These are phyloP conservation scores for Dryas integrifolia DNA, from an alignment of 331 rosid species.

Conservation along the genomic window DNA sequence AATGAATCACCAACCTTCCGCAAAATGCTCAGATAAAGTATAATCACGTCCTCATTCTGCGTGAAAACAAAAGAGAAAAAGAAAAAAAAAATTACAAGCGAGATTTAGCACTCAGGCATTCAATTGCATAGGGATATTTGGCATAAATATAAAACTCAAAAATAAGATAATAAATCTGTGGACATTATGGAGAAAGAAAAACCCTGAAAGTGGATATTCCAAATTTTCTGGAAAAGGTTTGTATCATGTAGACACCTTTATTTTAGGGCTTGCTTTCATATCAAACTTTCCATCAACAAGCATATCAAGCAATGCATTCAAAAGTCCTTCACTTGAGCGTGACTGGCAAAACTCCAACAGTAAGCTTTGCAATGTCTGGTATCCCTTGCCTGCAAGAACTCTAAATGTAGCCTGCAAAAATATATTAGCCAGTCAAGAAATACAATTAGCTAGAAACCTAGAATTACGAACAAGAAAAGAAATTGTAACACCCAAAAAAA, in stretches of 20 bases:
- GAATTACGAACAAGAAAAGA: slow-evolving; percentile 17
- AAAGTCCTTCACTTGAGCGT: slow-evolving; percentile 69
- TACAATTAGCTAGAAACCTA: too few relatives aligned
- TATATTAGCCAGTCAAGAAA: slow-evolving; percentile 21
- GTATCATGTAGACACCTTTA: slow-evolving; percentile 63
- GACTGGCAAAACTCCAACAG: slow-evolving; percentile 81
- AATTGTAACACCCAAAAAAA: background rate
- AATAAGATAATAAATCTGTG: slow-evolving; percentile 1
- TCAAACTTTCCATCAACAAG: slow-evolving; percentile 93
- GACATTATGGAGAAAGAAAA: slow-evolving; percentile 9
- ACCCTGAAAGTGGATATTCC: background rate
- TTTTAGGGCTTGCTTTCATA: slow-evolving; percentile 60
- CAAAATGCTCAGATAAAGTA: slow-evolving; percentile 69
- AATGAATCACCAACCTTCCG: slow-evolving; percentile 72
- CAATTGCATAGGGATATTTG: slow-evolving; percentile 1
- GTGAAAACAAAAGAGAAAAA: slow-evolving; percentile 23
- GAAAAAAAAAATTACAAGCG: slow-evolving; percentile 10
- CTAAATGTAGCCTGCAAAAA: slow-evolving; percentile 77
- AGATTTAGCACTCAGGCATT: slow-evolving; percentile 8
- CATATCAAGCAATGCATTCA: slow-evolving; percentile 84
- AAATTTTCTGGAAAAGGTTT: slow-evolving; percentile 28
- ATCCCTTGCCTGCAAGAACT: slow-evolving; percentile 93
- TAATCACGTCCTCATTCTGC: slow-evolving; percentile 92
- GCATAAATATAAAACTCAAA: slow-evolving; percentile 13
- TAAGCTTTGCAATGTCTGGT: slow-evolving; percentile 88